Evolutionary conservation across 805 yeast species (phyloP).

Genomic region (Metschnikowia continentalis): DNA sequence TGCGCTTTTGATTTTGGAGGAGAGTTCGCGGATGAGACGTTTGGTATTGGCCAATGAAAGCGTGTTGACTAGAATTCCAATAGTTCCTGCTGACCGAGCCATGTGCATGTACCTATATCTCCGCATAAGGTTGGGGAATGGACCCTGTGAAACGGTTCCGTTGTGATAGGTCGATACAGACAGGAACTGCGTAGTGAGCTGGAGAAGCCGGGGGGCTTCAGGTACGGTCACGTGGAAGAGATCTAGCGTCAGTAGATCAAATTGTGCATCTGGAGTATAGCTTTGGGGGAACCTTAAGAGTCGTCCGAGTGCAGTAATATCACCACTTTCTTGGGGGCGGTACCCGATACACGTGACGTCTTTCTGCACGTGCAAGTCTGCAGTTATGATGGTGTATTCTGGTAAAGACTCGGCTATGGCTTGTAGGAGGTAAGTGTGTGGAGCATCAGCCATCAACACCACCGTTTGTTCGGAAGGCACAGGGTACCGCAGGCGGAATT

Average conservation of each 20-base stretch:
- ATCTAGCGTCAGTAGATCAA: slow-evolving; percentile 42
- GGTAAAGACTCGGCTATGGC: slow-evolving; percentile 35
- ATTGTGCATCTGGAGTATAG: not conserved
- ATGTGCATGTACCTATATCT: slow-evolving; percentile 82
- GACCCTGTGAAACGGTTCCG: slow-evolving; percentile 47
- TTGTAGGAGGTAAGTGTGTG: slow-evolving; percentile 48
- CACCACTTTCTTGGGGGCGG: slow-evolving; percentile 15
- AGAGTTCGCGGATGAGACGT: slow-evolving; percentile 57
- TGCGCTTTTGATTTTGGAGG: slow-evolving; percentile 58
- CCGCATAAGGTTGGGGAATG: slow-evolving; percentile 74
- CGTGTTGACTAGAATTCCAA: slow-evolving; percentile 89
- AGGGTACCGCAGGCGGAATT: slow-evolving; percentile 41
- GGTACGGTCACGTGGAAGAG: slow-evolving; percentile 73
- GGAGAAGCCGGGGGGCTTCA: slow-evolving; percentile 72
- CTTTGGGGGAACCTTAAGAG: not conserved
- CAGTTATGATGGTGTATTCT: slow-evolving; percentile 22
- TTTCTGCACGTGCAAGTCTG: slow-evolving; percentile 28
- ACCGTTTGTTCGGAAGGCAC: slow-evolving; percentile 39
- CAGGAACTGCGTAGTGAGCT: slow-evolving; percentile 66
- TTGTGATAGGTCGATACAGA: slow-evolving; percentile 47
- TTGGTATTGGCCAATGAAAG: slow-evolving; percentile 75
- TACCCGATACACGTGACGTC: slow-evolving; percentile 42
- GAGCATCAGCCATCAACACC: slow-evolving; percentile 71
- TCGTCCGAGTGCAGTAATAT: slow-evolving; percentile 17
- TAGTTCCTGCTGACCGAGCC: slow-evolving; percentile 87